phyloP scores from a whole-genome alignment of 2,329 filamentous ascomycete species.

The Aspergillus ruber region DNA sequence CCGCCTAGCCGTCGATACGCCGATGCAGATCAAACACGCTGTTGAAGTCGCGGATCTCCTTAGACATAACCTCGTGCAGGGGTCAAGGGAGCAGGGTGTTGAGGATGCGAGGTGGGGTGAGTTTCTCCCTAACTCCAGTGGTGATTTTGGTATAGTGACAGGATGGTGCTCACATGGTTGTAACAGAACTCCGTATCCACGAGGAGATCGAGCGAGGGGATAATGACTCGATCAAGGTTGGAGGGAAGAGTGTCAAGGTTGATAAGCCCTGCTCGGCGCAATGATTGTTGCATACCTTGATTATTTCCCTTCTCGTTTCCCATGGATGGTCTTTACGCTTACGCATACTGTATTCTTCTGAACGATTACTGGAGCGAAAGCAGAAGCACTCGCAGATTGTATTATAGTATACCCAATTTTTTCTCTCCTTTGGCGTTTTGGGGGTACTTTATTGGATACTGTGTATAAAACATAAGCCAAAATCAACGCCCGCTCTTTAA shows the following conservation, averaged over 20 bases:
- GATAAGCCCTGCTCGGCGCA: constrained; percentile 37
- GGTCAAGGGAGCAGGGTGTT: constrained; percentile 40
- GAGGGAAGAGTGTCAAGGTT: constrained; percentile 33
- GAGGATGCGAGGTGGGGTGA: constrained; percentile 32
- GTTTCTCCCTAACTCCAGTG: constrained; percentile 5
- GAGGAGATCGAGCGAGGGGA: constrained; percentile 85
- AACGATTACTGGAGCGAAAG: constrained; percentile 1
- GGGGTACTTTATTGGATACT: constrained; percentile 24
- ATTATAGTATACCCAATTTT: constrained; percentile 35
- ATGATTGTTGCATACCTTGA: constrained; percentile 1
- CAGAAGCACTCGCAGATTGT: constrained; percentile 14
- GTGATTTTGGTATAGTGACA: not conserved
- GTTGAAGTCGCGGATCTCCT: constrained; percentile 76
- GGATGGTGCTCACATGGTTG: constrained; percentile 3
- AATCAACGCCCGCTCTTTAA: constrained; percentile 29
- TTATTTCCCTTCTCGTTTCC: too few species aligned
- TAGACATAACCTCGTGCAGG: constrained; percentile 82
- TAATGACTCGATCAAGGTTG: constrained; percentile 79
- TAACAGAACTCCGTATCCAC: constrained; percentile 76
- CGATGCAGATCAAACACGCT: constrained; percentile 67
- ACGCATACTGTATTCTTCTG: not conserved
- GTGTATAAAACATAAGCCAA: constrained; percentile 22
- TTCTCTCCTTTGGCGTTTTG: constrained; percentile 26
- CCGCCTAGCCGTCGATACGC: constrained; percentile 52
- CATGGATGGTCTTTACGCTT: not conserved